Conservation (phyloP, 371 early-diverging fungal species). For the Parasitella parasitica region DNA sequence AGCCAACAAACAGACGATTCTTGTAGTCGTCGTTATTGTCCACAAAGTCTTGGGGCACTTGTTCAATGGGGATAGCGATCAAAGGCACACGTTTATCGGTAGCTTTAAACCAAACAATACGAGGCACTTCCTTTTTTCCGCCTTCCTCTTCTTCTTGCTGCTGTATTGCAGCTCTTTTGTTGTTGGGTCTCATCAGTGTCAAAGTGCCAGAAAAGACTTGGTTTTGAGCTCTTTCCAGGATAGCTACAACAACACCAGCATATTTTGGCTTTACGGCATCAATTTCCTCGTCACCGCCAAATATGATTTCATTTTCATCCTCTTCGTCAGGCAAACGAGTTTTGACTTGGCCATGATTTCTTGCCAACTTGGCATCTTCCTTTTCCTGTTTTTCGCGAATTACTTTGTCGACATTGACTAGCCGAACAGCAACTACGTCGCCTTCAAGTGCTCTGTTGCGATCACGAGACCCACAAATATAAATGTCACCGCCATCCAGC, state of each 20-base stretch:
- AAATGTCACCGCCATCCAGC: constrained; percentile 68
- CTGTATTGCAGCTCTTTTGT: constrained; percentile 43
- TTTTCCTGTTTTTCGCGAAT: constrained; percentile 56
- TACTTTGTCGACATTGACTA: constrained; percentile 73
- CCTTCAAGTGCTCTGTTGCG: constrained; percentile 91
- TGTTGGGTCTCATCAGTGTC: constrained; percentile 58
- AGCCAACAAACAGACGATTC: constrained; percentile 60
- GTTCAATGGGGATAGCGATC: constrained; percentile 72
- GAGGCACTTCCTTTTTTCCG: constrained; percentile 35
- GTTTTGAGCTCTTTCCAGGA: constrained; percentile 63
- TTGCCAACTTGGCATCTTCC: constrained; percentile 51
- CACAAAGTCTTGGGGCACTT: constrained; percentile 69
- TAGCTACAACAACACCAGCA: constrained; percentile 67
- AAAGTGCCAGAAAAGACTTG: constrained; percentile 68
- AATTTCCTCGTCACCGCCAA: constrained; percentile 57
- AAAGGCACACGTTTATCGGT: constrained; percentile 80
- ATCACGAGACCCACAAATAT: constrained; percentile 72
- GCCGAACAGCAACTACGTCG: constrained; percentile 79
- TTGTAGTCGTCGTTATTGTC: constrained; percentile 57
- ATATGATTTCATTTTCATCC: constrained; percentile 50
- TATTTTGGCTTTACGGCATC: constrained; percentile 60
- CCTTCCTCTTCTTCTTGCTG: constrained; percentile 45
- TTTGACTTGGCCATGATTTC: constrained; percentile 46
- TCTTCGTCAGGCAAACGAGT: constrained; percentile 49
- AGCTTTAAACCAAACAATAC: constrained; percentile 85